Conservation (phyloP, 73 alveolate genomes). For the Halteria grandinella region DNA sequence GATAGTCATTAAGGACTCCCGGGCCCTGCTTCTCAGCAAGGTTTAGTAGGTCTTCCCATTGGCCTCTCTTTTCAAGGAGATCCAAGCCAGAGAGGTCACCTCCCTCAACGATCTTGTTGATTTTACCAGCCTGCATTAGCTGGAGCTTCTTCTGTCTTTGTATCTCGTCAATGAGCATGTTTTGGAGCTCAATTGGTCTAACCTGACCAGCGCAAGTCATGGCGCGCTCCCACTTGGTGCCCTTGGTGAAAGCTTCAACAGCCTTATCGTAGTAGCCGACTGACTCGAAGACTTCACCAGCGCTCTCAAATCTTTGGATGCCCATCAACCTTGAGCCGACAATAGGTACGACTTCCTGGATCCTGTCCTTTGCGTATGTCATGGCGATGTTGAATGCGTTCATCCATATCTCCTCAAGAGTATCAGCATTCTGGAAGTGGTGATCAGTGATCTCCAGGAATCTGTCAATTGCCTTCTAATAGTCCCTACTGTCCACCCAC, state of each 20-base stretch:
- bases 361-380: conserved; percentile 94
- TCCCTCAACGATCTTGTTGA: conserved; percentile 54
- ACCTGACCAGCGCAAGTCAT: conserved; percentile 85
- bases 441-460: conserved; percentile 92
- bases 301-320: conserved; percentile 85
- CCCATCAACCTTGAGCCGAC: conserved; percentile 91
- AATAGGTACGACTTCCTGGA: conserved; percentile 91
- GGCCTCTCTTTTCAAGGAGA: conserved; percentile 76
- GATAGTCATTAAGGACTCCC: conserved; percentile 88
- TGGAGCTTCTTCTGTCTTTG: conserved; percentile 61
- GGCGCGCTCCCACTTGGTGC: conserved; percentile 92
- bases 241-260: conserved; percentile 83
- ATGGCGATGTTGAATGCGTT: conserved; percentile 93
- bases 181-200: conserved; percentile 76
- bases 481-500: conserved; percentile 97
- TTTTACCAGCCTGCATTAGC: conserved; percentile 74
- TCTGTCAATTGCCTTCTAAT: conserved; percentile 92
- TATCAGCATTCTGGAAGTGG: conserved; percentile 86
- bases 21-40: conserved; percentile 91
- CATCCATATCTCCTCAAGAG: conserved; percentile 95
- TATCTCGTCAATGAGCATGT: conserved; percentile 79
- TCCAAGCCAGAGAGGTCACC: conserved; percentile 79
- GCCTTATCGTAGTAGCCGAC: conserved; percentile 98
- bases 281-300: conserved; percentile 96
- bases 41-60: conserved; percentile 91